A percentile compares a stretch with the other conserved stretches of the same genome.
These are phyloP conservation scores for Pythium sp. DNA, from an alignment of 352 stramenopile species.

Conservation along the genomic window DNA sequence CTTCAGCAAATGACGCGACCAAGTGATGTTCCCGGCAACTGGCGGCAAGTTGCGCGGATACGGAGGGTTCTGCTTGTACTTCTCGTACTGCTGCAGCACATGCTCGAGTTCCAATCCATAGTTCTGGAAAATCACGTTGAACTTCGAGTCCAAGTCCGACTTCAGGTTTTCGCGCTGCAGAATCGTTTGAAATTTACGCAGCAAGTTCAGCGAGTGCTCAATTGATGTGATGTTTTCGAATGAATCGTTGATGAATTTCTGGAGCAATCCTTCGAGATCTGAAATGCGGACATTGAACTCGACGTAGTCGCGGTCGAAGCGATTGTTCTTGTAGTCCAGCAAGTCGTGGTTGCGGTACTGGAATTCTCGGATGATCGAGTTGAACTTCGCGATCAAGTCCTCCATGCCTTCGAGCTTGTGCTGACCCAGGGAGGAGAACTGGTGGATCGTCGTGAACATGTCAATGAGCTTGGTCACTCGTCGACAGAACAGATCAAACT, in stretches of 20 bases:
- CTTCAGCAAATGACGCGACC: slow-evolving; percentile 96
- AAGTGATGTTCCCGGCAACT: slow-evolving; percentile 98
- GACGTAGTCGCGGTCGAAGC: slow-evolving; percentile 96
- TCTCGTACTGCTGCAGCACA: slow-evolving; percentile 98
- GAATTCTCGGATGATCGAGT: slow-evolving; percentile 96
- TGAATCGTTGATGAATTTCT: slow-evolving; percentile 99
- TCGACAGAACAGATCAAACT: slow-evolving; percentile 98
- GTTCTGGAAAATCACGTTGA: slow-evolving; percentile 99
- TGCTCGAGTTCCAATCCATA: slow-evolving; percentile 98
- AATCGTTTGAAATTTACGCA: slow-evolving; percentile 98
- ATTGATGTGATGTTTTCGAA: slow-evolving; percentile 99
- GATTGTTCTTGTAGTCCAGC: slow-evolving; percentile 98
- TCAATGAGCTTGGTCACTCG: slow-evolving; percentile 98
- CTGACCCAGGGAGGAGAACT: slow-evolving; percentile 91
- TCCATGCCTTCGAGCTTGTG: slow-evolving; percentile 94
- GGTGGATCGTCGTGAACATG: slow-evolving; percentile 98
- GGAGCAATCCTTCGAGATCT: slow-evolving; percentile 94
- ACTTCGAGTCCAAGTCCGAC: slow-evolving; percentile 97
- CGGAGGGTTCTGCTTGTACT: slow-evolving; percentile 97
- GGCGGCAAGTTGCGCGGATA: slow-evolving; percentile 96
- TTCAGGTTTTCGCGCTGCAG: slow-evolving; percentile 98
- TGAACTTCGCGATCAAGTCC: slow-evolving; percentile 92
- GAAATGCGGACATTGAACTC: slow-evolving; percentile 96
- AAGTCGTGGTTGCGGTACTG: slow-evolving; percentile 96
- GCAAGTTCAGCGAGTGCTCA: slow-evolving; percentile 94